Conservation (phyloP, 345 rosid species). For the Heritiera fomes region DNA sequence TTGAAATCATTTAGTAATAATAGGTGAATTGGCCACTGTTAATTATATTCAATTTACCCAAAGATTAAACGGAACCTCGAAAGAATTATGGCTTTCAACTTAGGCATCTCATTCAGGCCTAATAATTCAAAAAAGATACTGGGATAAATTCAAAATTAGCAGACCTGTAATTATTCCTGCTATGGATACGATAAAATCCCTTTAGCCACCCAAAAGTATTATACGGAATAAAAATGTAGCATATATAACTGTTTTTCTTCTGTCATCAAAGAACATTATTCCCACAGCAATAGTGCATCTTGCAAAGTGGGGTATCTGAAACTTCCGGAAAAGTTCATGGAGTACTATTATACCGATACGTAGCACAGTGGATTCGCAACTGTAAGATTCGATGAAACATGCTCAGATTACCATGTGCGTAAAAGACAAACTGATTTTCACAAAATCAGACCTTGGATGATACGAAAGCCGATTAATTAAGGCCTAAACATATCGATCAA, state of each 20-base stretch:
- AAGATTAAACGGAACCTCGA: slow-evolving; percentile 10
- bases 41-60: no score
- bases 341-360: not conserved
- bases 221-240: not conserved
- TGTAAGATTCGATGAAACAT: slow-evolving; percentile 29
- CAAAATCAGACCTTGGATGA: not conserved
- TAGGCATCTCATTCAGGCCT: slow-evolving; percentile 23
- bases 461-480: not conserved
- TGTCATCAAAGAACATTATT: not conserved
- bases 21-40: no score
- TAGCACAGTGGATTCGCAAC: slow-evolving; percentile 25
- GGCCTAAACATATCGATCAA: not conserved
- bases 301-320: slow-evolving; percentile 25
- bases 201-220: slow-evolving; percentile 13
- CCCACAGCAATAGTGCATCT: slow-evolving; percentile 28
- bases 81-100: slow-evolving; percentile 8
- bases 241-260: not conserved
- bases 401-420: not conserved
- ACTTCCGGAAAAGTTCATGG: slow-evolving; percentile 21
- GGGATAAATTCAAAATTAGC: slow-evolving; percentile 34
- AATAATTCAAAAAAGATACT: slow-evolving; percentile 19
- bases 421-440: not conserved
- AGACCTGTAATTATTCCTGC: slow-evolving; percentile 29
- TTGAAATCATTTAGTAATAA: no score
- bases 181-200: slow-evolving; percentile 13